Evolutionary conservation across 1,139 yeast genomes (phyloP), one percentile per base, ranked within the genome.

Genomic region (Magnusiomyces fungicola): DNA sequence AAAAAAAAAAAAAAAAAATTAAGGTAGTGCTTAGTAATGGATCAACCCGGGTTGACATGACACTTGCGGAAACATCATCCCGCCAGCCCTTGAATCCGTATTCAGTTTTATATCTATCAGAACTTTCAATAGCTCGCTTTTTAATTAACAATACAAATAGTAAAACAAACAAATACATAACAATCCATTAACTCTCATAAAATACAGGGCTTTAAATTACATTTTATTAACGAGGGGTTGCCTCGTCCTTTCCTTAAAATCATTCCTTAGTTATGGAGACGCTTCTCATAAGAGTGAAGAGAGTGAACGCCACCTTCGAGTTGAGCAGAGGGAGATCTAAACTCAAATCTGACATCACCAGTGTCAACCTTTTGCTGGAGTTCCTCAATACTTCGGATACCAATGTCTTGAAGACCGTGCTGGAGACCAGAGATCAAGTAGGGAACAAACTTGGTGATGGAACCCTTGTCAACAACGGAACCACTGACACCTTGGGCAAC

Each of bases 401-500:
- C 99, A 70, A 94, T 87, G 69, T 92, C 99, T 77, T 92, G 99
- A 69, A 95, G 85, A 67, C 98, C 90, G 71, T 92, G 99, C 78
- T 92, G 97, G 67, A 92, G 79, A 70, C 98, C 99, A 61, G 86
- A 83, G 79, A 75, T 83, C 70, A 92, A 76, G 76, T 92, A 92
- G 57, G 98, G 98, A 59, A 92, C 75, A 67, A 89, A 92, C 75
- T 92, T 92, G 69, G 81, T 80, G 67, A 92, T 78, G 39, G 97
- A 89, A 63, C 98, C 99, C 71, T 90, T 88, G 75, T 92, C 99
- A 61, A 89, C 83, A 61, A 92, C 99, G 49, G 95, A 78, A 63
- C 99, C 99, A 57, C 95, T 78, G 59, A 92, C 99, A 79, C 99
- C 99, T 76, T 92, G 99, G 50, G 99, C 99, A 60, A 92, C 98